These are phyloP conservation scores for Xerocomus amazonicus DNA, from an alignment of 1,284 basidiomycete species.

Conservation along the genomic window DNA sequence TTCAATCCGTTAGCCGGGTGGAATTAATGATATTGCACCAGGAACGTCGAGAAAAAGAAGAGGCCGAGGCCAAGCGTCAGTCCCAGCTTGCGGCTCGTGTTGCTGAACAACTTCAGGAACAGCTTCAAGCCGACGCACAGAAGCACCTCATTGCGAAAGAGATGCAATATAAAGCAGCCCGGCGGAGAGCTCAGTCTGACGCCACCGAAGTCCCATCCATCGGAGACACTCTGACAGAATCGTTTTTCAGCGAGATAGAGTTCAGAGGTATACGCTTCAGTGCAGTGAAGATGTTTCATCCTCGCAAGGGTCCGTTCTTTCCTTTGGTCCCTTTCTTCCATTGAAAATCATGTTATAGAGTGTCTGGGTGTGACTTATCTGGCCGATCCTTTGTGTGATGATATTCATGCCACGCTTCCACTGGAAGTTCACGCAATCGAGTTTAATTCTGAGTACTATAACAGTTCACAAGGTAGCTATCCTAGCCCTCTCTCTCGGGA, in stretches of 20 bases:
- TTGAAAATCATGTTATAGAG: slow-evolving; percentile 37
- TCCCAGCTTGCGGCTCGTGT: slow-evolving; percentile 46
- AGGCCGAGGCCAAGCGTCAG: slow-evolving; percentile 50
- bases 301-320: slow-evolving; percentile 49
- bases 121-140: slow-evolving; percentile 59
- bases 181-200: slow-evolving; percentile 62
- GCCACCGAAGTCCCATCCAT: slow-evolving; percentile 56
- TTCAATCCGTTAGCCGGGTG: background rate
- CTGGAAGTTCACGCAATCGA: slow-evolving; percentile 64
- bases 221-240: slow-evolving; percentile 55
- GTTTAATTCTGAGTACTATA: slow-evolving; percentile 67
- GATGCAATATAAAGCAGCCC: slow-evolving; percentile 47
- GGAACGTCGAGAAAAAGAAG: slow-evolving; percentile 38
- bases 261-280: slow-evolving; percentile 57
- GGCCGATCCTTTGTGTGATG: slow-evolving; percentile 69
- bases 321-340: background rate
- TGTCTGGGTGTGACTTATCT: slow-evolving; percentile 61
- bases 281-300: slow-evolving; percentile 67
- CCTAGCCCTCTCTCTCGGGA: background rate
- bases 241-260: slow-evolving; percentile 54
- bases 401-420: slow-evolving; percentile 49
- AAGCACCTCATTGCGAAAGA: slow-evolving; percentile 52
- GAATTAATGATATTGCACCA: slow-evolving; percentile 9
- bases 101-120: slow-evolving; percentile 55
- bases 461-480: slow-evolving; percentile 52